A percentile compares a stretch with the other conserved stretches of the same genome.
Conservation (phyloP, 2,329 filamentous ascomycete species). For the Trichoderma cornu-damae region DNA sequence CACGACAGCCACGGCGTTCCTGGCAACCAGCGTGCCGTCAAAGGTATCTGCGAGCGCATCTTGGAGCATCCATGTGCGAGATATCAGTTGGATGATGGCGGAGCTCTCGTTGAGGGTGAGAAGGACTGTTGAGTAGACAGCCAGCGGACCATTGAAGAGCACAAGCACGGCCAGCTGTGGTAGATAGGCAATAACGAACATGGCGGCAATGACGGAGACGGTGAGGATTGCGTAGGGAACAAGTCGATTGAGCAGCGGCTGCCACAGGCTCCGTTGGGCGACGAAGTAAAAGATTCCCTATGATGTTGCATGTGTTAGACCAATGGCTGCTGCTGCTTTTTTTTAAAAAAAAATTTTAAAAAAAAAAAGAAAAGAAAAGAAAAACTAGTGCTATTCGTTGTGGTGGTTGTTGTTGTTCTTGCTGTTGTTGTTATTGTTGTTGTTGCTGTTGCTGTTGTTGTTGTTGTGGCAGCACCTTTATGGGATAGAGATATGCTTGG, state of each 20-base stretch:
- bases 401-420: too few relatives aligned
- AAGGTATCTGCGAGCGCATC: constrained; percentile 85
- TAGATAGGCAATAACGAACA: constrained; percentile 84
- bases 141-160: constrained; percentile 78
- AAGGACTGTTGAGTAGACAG: constrained; percentile 65
- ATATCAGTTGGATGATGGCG: constrained; percentile 51
- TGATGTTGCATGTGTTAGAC: not conserved
- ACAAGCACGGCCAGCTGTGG: constrained; percentile 79
- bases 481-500: constrained; percentile 77
- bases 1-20: constrained; percentile 56
- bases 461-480: constrained; percentile 53
- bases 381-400: too few relatives aligned
- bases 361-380: too few relatives aligned
- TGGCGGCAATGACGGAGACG: constrained; percentile 63
- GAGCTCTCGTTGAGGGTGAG: constrained; percentile 61
- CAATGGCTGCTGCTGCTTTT: not conserved
- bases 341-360: too few relatives aligned
- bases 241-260: constrained; percentile 52
- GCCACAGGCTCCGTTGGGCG: constrained; percentile 52
- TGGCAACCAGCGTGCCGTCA: constrained; percentile 62
- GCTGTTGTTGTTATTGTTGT: too few relatives aligned
- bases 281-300: constrained; percentile 58
- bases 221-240: constrained; percentile 64
- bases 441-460: not conserved
- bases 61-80: constrained; percentile 69